A percentile compares a stretch with the other conserved stretches of the same genome.
Evolutionary conservation across 345 rosid genomes (phyloP).

Genomic region (Rhodomyrtus tomentosa): DNA sequence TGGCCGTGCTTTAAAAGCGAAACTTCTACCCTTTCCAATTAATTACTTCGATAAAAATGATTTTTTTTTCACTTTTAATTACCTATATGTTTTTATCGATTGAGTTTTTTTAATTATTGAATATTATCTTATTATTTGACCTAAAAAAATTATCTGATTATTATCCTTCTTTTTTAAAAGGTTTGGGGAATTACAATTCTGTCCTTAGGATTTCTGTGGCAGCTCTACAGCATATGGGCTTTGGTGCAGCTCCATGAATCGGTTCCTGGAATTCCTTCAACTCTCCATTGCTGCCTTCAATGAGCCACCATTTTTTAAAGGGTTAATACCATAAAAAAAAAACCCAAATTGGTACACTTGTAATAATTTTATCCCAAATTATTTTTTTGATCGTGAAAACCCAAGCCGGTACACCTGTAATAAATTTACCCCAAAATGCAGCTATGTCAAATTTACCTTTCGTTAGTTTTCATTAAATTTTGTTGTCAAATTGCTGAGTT

Average conservation of each 20-base stretch:
- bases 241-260: conserved; percentile 34
- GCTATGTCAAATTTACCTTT: no score
- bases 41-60: neutral
- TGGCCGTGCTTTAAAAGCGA: neutral
- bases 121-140: neutral
- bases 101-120: neutral
- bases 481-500: no score
- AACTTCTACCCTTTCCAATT: neutral
- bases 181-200: conserved; percentile 28
- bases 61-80: neutral
- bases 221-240: conserved; percentile 38
- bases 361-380: no score
- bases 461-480: no score
- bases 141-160: no score
- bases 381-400: no score
- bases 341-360: no score
- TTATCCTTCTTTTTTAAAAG: conserved; percentile 9
- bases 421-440: no score
- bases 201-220: conserved; percentile 19
- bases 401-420: no score
- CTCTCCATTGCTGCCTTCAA: conserved; percentile 40
- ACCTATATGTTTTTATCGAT: neutral
- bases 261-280: conserved; percentile 26
- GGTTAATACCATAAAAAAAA: no score
- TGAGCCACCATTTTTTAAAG: neutral